Base-by-base conservation (phyloP, 2,329 filamentous ascomycete species). In the Fusarium incarnatum region DNA sequence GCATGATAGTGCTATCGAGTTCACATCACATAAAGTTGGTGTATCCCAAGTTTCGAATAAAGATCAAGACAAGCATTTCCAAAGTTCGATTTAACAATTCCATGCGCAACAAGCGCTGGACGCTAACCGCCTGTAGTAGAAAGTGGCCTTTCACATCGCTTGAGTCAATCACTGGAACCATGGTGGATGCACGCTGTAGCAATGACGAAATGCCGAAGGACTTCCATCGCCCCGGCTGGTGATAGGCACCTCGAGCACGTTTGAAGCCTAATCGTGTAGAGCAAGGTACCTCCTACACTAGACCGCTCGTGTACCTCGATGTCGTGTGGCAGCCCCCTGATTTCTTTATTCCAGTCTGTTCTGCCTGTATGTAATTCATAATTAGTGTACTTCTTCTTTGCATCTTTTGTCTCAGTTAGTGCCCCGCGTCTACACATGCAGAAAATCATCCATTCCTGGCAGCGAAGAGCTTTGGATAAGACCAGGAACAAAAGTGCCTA, bases 121-220 rank as follows among this genome's bases (percentile, higher is more conserved):
- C 49, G 37, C 64, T 64, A 64, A 50, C 49, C 42, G 28, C 22
- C 34, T 65, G 28, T 15, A 34, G 63, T 53, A 63, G 20, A 67
- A 48, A 44, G 66, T 69, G 66, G 54, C 12, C 34, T 42, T 12
- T 18, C 23, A 45, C 23, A 12, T 41, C 20, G 46, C 49, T 57
- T 41, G 61, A 56, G 56, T 62, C 57, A 57, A 64, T 45, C 56
- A 18, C 40, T 61, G 49, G n/a, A 23, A 25, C 44, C 18, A 49
- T 48, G 27, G 58, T 63, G 60, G 60, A 46, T 28, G 13, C n/a
- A 23, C 22, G 34, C 52, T 52, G 56, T 32, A 40, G 23, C 62
- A 37, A 70, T 70, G 67, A 70, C 67, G 67, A 70, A 70, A 70
- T 67, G 42, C 49, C 53, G 28, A 50, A 47, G 22, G 61, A 68